Evolutionary conservation across 768 basidiomycete genomes (phyloP), one percentile per base, ranked within the genome.

Genomic region (Rhizopogon salebrosus): DNA sequence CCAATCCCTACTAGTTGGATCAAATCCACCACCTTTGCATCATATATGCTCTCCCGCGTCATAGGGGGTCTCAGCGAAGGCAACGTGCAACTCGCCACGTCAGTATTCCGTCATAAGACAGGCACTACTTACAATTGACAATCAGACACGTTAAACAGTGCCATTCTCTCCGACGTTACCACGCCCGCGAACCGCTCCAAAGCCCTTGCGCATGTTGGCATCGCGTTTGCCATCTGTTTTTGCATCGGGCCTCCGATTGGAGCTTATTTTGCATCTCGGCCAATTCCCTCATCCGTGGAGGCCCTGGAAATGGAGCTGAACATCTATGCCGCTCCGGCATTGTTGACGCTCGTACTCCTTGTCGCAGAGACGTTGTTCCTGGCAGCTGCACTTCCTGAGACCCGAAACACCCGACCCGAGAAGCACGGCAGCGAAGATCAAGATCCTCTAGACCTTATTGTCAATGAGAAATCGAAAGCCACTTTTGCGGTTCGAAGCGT

Each of bases 31-130:
- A 83, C 89, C 0, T 98, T 97, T 67, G 89, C 87, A 1, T 85
- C 89, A 0, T 98, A 92, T 65, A 77, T 93, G 75, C 80, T 95
- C 23, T 93, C 94, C 8, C 82, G 95, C 13, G 76, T 98, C 5
- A 84, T 98, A 34, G 95, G 95, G 9, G 95, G 95, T 3, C 74
- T 98, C 8, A 92, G 90, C 62, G 95, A 99, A 73, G 95, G 95
- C 41, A 99, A 99, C 64, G 95, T 98, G 10, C 95, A 99, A 65
- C 75, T 99, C 41, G 89, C 91, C 41, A 94, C 94, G 93, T 93
- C 64, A 60, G 87, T 78, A 29, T 42, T 23, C 29, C 34, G n/a
- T 22, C 7, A 16, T 56, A 27, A 27, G 23, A 39, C 8, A 43
- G 18, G 24, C 14, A 11, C 24, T 36, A 35, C 14, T 23, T 36